Conservation (phyloP, 2,329 filamentous ascomycete species). For the Onygenales sp. region DNA sequence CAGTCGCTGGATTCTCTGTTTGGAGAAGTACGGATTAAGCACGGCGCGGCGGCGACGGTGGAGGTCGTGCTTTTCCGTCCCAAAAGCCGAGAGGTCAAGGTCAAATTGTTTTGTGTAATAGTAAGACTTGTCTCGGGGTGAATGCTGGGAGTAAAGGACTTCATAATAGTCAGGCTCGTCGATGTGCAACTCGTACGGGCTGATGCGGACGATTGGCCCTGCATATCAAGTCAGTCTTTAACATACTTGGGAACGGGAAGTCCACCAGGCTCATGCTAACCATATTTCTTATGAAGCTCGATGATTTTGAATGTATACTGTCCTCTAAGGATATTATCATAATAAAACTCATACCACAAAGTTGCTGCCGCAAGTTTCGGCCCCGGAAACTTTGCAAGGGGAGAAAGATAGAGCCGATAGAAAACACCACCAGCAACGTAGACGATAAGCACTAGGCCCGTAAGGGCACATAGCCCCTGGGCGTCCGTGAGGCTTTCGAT, state of each 20-base stretch:
- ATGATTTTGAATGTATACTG: conserved; percentile 21
- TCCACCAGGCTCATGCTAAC: conserved; percentile 18
- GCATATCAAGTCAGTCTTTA: not conserved
- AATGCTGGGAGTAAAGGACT: conserved; percentile 9
- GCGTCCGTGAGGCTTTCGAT: no score
- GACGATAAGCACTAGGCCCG: no score
- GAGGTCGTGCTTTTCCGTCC: conserved; percentile 14
- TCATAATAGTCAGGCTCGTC: conserved; percentile 10
- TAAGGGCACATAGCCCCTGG: no score
- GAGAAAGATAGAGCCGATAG: conserved; percentile 15
- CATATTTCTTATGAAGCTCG: conserved; percentile 22
- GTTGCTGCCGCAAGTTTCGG: conserved; percentile 15
- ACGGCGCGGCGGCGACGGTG: conserved; percentile 16
- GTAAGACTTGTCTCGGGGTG: conserved; percentile 12
- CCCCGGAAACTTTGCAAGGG: conserved; percentile 16
- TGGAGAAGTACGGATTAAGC: conserved; percentile 17
- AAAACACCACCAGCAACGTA: not conserved
- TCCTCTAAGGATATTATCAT: conserved; percentile 15
- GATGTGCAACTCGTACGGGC: conserved; percentile 11
- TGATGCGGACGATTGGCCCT: conserved; percentile 13
- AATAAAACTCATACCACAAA: conserved; percentile 18
- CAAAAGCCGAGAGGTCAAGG: conserved; percentile 17
- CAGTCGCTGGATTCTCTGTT: conserved; percentile 9
- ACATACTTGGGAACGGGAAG: conserved; percentile 11
- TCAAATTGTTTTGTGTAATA: conserved; percentile 12